Base-by-base conservation (phyloP, 1,284 basidiomycete species). In the Dichomitus squalens region DNA sequence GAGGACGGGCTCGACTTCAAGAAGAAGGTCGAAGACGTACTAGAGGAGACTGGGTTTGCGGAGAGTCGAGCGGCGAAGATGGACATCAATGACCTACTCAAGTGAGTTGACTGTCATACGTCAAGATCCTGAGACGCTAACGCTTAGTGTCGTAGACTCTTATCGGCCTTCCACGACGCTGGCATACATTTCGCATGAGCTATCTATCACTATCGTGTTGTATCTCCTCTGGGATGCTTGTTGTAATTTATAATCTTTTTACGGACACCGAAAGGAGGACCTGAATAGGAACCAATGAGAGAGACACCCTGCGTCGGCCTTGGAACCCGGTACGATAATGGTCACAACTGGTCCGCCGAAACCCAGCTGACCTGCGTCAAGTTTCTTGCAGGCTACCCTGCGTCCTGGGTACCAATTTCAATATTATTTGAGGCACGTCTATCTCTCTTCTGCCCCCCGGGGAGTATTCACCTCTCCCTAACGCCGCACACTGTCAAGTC, bases 151-250 rank as follows among this genome's bases (percentile, higher is more conserved):
- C 34, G 18, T 59, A 86, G 85, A 70, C 69, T 91, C 4, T 73
- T 91, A 14, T 81, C 85, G n/a, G 85, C 88, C 4, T 95, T 95
- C 73, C 92, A 95, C 70, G 87, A 91, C 64, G 82, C 81, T 52
- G 90, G 91, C 31, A 86, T 95, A 52, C 92, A 94, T 71, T 94
- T 94, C 66, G 87, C 87, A 51, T 91, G 53, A 66, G 23, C n/a
- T 6, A 7, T 18, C 51, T 23, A 36, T 29, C 14, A 9, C 9
- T 20, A 3, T 0, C 2, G 11, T 18, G 27, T 9, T 38, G 2
- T 14, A n/a, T 14, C 27, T 18, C 35, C 34, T 27, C 7, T 8
- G 4, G 34, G 7, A 9, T 48, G 18, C 8, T 35, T 49, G 36
- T 40, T 50, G 49, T 50, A 50, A 39, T 21, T 8, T 50, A 20